Conservation (phyloP, 768 basidiomycete species). For the Lactarius evosmus region DNA sequence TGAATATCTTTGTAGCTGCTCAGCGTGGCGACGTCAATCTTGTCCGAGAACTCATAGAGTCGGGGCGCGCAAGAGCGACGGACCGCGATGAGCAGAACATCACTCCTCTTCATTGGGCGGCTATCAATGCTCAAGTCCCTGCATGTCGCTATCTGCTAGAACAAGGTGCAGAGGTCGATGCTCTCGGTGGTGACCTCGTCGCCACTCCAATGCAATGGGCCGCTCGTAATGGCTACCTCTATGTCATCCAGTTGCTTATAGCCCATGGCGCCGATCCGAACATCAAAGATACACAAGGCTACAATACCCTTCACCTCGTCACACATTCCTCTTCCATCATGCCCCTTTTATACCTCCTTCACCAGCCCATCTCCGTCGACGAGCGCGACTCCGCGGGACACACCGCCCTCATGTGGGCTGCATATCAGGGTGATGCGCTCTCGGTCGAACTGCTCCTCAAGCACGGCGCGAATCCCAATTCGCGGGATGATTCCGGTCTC, state of each 20-base stretch:
- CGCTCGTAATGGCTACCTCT: constrained; percentile 93
- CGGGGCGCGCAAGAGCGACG: constrained; percentile 64
- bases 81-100: constrained; percentile 90
- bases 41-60: constrained; percentile 65
- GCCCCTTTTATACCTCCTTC: constrained; percentile 87
- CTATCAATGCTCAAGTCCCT: constrained; percentile 92
- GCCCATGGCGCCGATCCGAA: constrained; percentile 90
- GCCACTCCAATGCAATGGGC: constrained; percentile 99
- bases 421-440: constrained; percentile 96
- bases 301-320: constrained; percentile 93
- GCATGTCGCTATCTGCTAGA: constrained; percentile 86
- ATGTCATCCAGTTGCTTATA: constrained; percentile 90
- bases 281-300: constrained; percentile 88
- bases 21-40: constrained; percentile 78
- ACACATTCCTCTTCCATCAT: constrained; percentile 94
- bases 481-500: constrained; percentile 78
- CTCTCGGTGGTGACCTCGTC: constrained; percentile 87
- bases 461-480: constrained; percentile 77
- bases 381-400: constrained; percentile 89
- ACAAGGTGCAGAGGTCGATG: constrained; percentile 93
- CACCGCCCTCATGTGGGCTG: constrained; percentile 97
- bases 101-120: constrained; percentile 96
- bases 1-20: constrained; percentile 76
- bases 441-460: constrained; percentile 87
- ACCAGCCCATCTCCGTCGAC: constrained; percentile 92